These are phyloP conservation scores for Eutypa lata DNA, from an alignment of 2,329 filamentous ascomycete species.

Conservation along the genomic window DNA sequence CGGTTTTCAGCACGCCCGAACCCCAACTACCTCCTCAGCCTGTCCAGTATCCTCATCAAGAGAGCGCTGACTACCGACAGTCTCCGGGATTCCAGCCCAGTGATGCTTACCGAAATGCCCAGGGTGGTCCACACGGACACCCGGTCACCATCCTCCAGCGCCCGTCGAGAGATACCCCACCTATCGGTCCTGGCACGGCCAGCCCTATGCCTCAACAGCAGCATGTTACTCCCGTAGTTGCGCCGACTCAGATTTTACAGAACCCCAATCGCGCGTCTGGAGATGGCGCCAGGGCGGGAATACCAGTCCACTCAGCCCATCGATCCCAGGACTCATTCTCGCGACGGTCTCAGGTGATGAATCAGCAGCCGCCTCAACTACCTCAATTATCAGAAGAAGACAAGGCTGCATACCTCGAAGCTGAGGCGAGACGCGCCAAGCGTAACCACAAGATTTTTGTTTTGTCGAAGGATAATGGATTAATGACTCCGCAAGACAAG, in stretches of 20 bases:
- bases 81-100: slow-evolving; percentile 20
- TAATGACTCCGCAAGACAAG: slow-evolving; percentile 99
- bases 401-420: slow-evolving; percentile 76
- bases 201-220: slow-evolving; percentile 33
- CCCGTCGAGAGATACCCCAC: slow-evolving; percentile 38
- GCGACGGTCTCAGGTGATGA: slow-evolving; percentile 47
- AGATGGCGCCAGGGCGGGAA: slow-evolving; percentile 38
- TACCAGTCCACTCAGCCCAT: slow-evolving; percentile 31
- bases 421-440: slow-evolving; percentile 93
- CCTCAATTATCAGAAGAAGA: slow-evolving; percentile 80
- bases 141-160: slow-evolving; percentile 56
- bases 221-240: slow-evolving; percentile 41
- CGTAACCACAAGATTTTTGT: slow-evolving; percentile 97
- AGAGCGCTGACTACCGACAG: slow-evolving; percentile 22
- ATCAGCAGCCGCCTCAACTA: slow-evolving; percentile 71
- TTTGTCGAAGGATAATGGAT: slow-evolving; percentile 86
- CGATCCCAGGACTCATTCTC: slow-evolving; percentile 56
- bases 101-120: slow-evolving; percentile 25
- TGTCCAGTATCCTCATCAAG: slow-evolving; percentile 24
- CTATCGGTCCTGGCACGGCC: slow-evolving; percentile 27
- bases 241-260: slow-evolving; percentile 72
- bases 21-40: slow-evolving; percentile 20
- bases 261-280: slow-evolving; percentile 66
- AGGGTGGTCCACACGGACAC: slow-evolving; percentile 39
- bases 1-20: slow-evolving; percentile 15